A percentile compares a stretch with the other conserved stretches of the same genome.
phyloP scores from a whole-genome alignment of 208 protist genomes.

The Zelonia costaricensis region DNA sequence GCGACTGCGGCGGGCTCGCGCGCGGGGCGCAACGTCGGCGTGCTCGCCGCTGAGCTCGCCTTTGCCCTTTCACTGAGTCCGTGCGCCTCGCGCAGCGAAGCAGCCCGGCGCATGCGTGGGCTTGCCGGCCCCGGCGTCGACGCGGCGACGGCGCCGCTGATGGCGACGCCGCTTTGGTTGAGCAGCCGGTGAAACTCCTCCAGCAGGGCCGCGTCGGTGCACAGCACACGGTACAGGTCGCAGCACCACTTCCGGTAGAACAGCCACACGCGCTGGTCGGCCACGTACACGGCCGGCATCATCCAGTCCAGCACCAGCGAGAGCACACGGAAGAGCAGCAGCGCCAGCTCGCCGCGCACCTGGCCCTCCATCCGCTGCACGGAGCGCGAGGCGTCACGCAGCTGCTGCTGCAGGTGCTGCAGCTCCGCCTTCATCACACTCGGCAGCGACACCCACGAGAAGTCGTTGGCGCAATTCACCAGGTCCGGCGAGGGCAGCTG shows the following conservation, averaged over 20 bases:
- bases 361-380: conserved; percentile 43
- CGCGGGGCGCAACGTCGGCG: neutral
- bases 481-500: conserved; percentile 20
- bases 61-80: neutral
- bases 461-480: conserved; percentile 22
- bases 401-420: conserved; percentile 21
- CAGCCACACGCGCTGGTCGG: conserved; percentile 48
- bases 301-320: conserved; percentile 75
- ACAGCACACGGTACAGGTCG: conserved; percentile 75
- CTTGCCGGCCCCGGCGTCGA: neutral
- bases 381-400: conserved; percentile 12
- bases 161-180: conserved; percentile 29
- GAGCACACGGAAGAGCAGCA: conserved; percentile 78
- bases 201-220: conserved; percentile 57
- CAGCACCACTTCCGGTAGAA: conserved; percentile 89
- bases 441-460: conserved; percentile 29
- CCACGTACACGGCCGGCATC: conserved; percentile 71
- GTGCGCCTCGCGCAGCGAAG: neutral
- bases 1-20: neutral
- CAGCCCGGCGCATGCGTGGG: neutral
- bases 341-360: conserved; percentile 65
- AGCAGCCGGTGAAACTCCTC: conserved; percentile 53
- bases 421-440: conserved; percentile 27
- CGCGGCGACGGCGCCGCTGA: conserved; percentile 1
- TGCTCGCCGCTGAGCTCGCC: neutral